phyloP scores from a whole-genome alignment of 176 grass and related monocot species.

The Aegilops tauschii region DNA sequence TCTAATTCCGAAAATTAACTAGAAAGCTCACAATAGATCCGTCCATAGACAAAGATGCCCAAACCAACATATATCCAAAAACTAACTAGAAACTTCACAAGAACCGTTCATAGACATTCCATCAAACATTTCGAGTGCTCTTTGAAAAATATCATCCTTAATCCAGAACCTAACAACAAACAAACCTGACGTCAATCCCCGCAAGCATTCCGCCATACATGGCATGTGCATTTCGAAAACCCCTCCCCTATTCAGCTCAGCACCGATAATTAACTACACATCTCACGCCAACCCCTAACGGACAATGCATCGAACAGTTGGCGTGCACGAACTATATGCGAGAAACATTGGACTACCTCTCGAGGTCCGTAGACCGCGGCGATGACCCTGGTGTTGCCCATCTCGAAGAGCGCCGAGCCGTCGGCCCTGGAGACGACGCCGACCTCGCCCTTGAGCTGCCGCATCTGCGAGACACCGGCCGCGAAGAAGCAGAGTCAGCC shows the following conservation, averaged over 20 bases:
- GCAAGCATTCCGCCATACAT: background rate
- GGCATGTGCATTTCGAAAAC: background rate
- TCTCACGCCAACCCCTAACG: background rate
- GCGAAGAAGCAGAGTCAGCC: background rate
- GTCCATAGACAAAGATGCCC: background rate
- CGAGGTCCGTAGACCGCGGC: conserved; percentile 83
- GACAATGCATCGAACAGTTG: conserved; percentile 15
- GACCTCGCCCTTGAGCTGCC: conserved; percentile 77
- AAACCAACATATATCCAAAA: background rate
- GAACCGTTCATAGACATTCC: background rate
- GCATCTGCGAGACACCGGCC: conserved; percentile 54
- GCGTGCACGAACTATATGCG: background rate
- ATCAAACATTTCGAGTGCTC: background rate
- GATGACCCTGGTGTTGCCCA: conserved; percentile 96
- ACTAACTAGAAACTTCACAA: background rate
- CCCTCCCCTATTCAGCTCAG: no score
- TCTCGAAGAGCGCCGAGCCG: conserved; percentile 89
- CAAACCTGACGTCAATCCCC: background rate
- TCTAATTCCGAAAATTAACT: no score
- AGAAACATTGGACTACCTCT: conserved; percentile 41
- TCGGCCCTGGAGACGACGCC: conserved; percentile 77
- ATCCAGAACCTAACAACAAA: background rate
- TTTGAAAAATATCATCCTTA: background rate
- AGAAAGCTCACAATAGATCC: no score
- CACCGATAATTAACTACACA: background rate